Base-by-base conservation (phyloP, 345 rosid genomes). In the Murraya koenigii region DNA sequence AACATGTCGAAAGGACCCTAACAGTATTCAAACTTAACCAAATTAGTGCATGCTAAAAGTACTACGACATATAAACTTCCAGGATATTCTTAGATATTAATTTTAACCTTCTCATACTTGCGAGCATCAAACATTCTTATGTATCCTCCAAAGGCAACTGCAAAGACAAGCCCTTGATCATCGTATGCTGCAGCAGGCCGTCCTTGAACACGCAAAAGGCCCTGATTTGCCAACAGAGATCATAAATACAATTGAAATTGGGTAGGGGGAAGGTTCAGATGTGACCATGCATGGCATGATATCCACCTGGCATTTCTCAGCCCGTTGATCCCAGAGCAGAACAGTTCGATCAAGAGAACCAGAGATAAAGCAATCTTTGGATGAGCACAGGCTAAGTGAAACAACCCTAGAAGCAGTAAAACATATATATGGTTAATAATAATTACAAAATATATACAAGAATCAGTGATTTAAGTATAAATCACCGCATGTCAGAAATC, bases 281-380 rank as follows among this genome's bases (percentile, higher is more conserved):
- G 49, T 33, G 63, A 52, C n/a, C n/a, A 19, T 60, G 68, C 6
- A 78, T 49, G 75, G 66, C 44, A 59, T 0, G 5, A 39, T 28
- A 80, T 47, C 76, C 71, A 93, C 98, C 97, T 94, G 98, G 84
- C 98, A 96, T 85, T 96, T 96, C 66, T 96, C 99, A 69, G 91
- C 93, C 30, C 98, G 87, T 78, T 96, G 99, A 89, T 96, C 99
- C 97, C 97, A 96, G 62, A 94, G 95, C 83, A 96, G 74, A 86
- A 94, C 98, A 82, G 99, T 92, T 59, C 98, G 92, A 86, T 96
- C 99, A 62, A 96, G 95, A 74, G 98, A 96, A 79, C 98, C 97
- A 20, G 98, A 96, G 77, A 94, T 87, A 77, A 96, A 94, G 83
- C 91, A 88, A 65, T 96, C 99, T 68, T 90, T 93, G 69, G 90